Evolutionary conservation across 306 rosid genomes (phyloP).

Genomic region (Prinsepia uniflora): DNA sequence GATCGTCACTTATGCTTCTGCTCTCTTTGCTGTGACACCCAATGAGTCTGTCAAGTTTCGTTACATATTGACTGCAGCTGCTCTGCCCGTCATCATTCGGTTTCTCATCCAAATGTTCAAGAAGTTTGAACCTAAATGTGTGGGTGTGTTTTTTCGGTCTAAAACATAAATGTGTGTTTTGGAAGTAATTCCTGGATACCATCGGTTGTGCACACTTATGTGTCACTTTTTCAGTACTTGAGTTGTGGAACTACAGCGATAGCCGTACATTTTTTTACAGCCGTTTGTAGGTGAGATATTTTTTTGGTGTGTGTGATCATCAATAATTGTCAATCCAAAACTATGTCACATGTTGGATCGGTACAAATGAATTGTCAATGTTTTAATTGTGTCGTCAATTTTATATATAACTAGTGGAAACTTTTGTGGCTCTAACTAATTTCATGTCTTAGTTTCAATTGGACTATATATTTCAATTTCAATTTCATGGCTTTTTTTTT

Average conservation of each 20-base stretch:
- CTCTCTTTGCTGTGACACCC: slow-evolving; percentile 34
- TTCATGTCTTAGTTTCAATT: no score
- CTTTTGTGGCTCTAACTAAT: no score
- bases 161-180: neutral
- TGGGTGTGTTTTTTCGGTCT: neutral
- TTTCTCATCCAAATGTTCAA: neutral
- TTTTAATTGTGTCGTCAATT: neutral
- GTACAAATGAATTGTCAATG: no score
- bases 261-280: neutral
- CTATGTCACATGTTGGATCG: neutral
- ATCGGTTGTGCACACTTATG: neutral
- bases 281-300: neutral
- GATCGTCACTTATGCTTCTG: slow-evolving; percentile 29
- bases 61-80: slow-evolving; percentile 20
- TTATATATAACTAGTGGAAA: no score
- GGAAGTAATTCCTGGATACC: neutral
- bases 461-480: no score
- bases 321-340: neutral
- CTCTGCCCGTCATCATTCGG: slow-evolving; percentile 13
- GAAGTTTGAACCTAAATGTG: neutral
- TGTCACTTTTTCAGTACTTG: no score
- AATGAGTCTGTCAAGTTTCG: slow-evolving; percentile 12
- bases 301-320: neutral
- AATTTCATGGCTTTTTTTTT: no score
- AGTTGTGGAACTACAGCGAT: no score